Base-by-base conservation (phyloP, 495 filamentous ascomycete species). In the Aspergillus ostianus region DNA sequence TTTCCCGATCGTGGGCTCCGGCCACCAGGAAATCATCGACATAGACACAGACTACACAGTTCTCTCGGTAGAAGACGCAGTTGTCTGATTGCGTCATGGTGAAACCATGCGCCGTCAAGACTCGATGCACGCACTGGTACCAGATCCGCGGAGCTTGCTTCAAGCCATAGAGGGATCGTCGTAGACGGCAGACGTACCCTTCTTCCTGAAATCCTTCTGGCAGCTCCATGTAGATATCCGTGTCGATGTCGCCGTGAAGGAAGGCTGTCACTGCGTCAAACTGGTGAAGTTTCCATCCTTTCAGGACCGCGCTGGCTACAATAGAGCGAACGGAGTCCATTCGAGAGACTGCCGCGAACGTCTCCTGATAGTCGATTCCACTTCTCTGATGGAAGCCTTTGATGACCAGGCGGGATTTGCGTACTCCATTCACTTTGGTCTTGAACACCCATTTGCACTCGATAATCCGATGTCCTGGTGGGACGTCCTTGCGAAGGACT, bases 391-490 rank as follows among this genome's bases (percentile, higher is more conserved):
- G 23, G 15, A 51, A 51, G 49, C 49, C 49, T 15, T 51, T 51
- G 26, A 51, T 51, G 10, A 51, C 49, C 21, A 51, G 49, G 23
- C 49, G 49, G 18, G 49, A 51, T 27, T 51, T 51, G 2, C 49
- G 49, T 29, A 51, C 49, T 51, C 49, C 21, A 15, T 51, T 51
- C 21, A 13, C 21, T 20, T 51, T 51, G 23, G 23, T 51, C 49
- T 51, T 51, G 23, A 51, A 51, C 49, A 51, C 20, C 49, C 49
- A 51, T 51, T 51, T 51, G 23, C 21, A 51, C 49, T 51, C 49
- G 23, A 51, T 51, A 51, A 51, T 13, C 6, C 23, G 49, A 27
- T 51, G 49, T 51, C 23, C 49, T 4, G 49, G 21, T 26, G 49
- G 49, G 10, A 51, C 26, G 21, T 51, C 20, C 15, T 51, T 51